Percentiles rank a stretch among this genome's conserved stretches.
phyloP scores from a whole-genome alignment of 2,329 filamentous ascomycete species.

The Botryotinia convoluta region DNA sequence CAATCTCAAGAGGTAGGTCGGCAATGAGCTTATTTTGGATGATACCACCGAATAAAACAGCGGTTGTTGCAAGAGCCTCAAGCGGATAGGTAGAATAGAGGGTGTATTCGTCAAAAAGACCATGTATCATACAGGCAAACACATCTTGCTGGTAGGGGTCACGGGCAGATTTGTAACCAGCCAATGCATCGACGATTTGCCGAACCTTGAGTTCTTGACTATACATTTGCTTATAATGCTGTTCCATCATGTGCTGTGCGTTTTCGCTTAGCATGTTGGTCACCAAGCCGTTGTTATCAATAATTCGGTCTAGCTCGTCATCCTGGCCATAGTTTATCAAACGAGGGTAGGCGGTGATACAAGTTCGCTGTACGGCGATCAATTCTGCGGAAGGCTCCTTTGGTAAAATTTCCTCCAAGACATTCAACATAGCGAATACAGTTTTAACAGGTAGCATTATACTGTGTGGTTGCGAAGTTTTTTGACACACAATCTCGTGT shows the following conservation, averaged over 20 bases:
- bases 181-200: constrained; percentile 79
- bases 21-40: constrained; percentile 92
- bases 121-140: constrained; percentile 98
- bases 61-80: constrained; percentile 93
- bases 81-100: constrained; percentile 95
- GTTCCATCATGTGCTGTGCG: constrained; percentile 90
- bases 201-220: constrained; percentile 83
- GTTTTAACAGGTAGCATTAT: constrained; percentile 82
- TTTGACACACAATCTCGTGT: constrained; percentile 72
- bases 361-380: constrained; percentile 77
- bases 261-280: constrained; percentile 77
- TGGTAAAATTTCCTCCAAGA: constrained; percentile 69
- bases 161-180: constrained; percentile 82
- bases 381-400: constrained; percentile 63
- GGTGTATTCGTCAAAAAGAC: constrained; percentile 93
- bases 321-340: constrained; percentile 82
- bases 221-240: constrained; percentile 98
- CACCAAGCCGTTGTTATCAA: constrained; percentile 77
- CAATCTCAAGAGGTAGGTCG: constrained; percentile 85
- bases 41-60: constrained; percentile 93
- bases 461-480: constrained; percentile 58
- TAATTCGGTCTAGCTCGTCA: constrained; percentile 86
- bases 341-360: constrained; percentile 88
- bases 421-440: constrained; percentile 74
- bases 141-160: constrained; percentile 86